phyloP scores from a whole-genome alignment of 345 rosid genomes.

The Pistacia vera region DNA sequence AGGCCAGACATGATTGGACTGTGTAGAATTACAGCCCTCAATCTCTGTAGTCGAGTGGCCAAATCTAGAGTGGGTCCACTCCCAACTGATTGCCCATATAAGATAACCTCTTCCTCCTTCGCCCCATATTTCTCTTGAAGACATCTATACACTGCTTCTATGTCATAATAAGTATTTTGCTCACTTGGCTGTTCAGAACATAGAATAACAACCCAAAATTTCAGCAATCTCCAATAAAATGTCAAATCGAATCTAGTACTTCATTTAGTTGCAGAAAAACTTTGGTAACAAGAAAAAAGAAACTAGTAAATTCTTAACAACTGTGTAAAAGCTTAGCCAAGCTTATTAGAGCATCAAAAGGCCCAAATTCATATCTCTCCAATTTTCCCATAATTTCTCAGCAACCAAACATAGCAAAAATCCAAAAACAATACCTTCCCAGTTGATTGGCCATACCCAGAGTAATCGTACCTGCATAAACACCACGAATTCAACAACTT shows the following conservation, averaged over 20 bases:
- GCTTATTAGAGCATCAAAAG: not conserved
- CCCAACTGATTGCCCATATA: conserved; percentile 94
- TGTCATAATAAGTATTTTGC: conserved; percentile 83
- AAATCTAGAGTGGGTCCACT: conserved; percentile 94
- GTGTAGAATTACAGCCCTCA: conserved; percentile 95
- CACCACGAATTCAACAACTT: not conserved
- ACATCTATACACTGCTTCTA: conserved; percentile 87
- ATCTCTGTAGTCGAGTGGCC: conserved; percentile 64
- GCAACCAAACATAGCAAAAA: conserved; percentile 8
- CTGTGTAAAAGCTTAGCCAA: not conserved
- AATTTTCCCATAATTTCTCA: conserved; percentile 5
- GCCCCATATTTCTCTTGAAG: conserved; percentile 74
- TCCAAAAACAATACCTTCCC: conserved; percentile 64
- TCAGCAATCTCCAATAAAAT: conserved; percentile 4
- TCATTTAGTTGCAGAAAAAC: not conserved
- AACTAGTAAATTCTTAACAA: not conserved
- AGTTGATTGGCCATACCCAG: conserved; percentile 84
- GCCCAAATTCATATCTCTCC: not conserved
- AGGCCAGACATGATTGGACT: conserved; percentile 91
- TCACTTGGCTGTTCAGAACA: conserved; percentile 71
- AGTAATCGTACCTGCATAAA: conserved; percentile 81
- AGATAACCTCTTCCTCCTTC: conserved; percentile 80
- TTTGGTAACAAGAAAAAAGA: not conserved
- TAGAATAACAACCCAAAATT: conserved; percentile 11
- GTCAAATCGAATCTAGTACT: not conserved